These are phyloP conservation scores for Priceomyces melissophilus DNA, from an alignment of 805 yeast species.

Conservation along the genomic window DNA sequence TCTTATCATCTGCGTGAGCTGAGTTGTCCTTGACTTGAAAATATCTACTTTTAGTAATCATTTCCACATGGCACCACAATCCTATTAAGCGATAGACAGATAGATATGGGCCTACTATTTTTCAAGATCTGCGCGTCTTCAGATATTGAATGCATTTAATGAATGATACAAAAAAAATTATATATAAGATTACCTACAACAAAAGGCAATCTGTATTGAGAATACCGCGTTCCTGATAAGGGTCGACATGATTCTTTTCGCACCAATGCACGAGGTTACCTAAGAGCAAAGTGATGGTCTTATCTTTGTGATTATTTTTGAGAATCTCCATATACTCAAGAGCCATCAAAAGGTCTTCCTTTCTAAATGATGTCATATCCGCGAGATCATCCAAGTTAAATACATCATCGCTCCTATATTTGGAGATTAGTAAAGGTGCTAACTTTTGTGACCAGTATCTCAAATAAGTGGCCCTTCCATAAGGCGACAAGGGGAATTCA, in stretches of 20 bases:
- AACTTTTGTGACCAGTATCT: slow-evolving; percentile 65
- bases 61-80: background rate
- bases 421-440: slow-evolving; percentile 16
- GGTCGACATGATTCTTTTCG: slow-evolving; percentile 18
- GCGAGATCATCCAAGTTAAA: slow-evolving; percentile 51
- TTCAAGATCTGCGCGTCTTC: background rate
- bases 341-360: slow-evolving; percentile 58
- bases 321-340: slow-evolving; percentile 50
- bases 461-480: slow-evolving; percentile 71
- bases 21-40: background rate
- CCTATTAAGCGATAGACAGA: background rate
- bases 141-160: background rate
- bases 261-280: slow-evolving; percentile 31
- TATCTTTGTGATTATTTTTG: slow-evolving; percentile 7
- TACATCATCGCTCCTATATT: slow-evolving; percentile 4
- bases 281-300: slow-evolving; percentile 13
- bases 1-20: too few species aligned
- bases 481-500: slow-evolving; percentile 82
- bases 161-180: too few species aligned
- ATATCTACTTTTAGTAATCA: background rate
- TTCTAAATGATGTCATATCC: slow-evolving; percentile 58
- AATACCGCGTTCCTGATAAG: slow-evolving; percentile 21
- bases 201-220: slow-evolving; percentile 29
- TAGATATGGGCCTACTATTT: background rate
- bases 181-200: background rate